Percentiles rank a stretch among this genome's conserved stretches.
Conservation (phyloP, 148 eudicot genomes). For the Polygonum aviculare region DNA sequence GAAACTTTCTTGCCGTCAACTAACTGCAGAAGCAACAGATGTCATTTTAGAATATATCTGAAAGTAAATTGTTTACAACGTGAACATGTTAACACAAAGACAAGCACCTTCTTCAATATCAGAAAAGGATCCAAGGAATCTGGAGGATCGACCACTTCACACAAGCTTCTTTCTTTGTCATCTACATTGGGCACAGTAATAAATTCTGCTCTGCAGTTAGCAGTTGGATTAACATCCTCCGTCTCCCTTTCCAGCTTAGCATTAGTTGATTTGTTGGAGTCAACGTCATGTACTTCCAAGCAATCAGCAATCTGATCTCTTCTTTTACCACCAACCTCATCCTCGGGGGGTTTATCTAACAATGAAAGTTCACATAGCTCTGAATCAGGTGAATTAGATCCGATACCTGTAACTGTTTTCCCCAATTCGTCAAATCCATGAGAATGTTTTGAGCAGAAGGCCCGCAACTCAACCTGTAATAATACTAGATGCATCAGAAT, state of each 20-base stretch:
- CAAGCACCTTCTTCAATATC: slow-evolving; percentile 64
- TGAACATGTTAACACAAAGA: not conserved
- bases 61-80: not conserved
- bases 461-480: slow-evolving; percentile 77
- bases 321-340: slow-evolving; percentile 41
- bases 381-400: slow-evolving; percentile 25
- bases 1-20: slow-evolving; percentile 65
- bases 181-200: not conserved
- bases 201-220: not conserved
- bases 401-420: slow-evolving; percentile 19
- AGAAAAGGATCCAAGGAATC: slow-evolving; percentile 31
- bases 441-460: slow-evolving; percentile 85
- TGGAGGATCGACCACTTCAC: slow-evolving; percentile 18
- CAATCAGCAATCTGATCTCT: slow-evolving; percentile 40
- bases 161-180: not conserved
- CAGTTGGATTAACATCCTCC: not conserved
- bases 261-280: slow-evolving; percentile 24
- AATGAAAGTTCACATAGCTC: slow-evolving; percentile 15
- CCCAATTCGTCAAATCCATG: slow-evolving; percentile 25
- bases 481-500: not conserved
- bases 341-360: slow-evolving; percentile 32
- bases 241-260: slow-evolving; percentile 10
- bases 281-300: slow-evolving; percentile 22
- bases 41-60: not conserved
- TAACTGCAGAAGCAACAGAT: slow-evolving; percentile 37